phyloP scores from a whole-genome alignment of 305 asterid genomes.

The Rubia peregrina region DNA sequence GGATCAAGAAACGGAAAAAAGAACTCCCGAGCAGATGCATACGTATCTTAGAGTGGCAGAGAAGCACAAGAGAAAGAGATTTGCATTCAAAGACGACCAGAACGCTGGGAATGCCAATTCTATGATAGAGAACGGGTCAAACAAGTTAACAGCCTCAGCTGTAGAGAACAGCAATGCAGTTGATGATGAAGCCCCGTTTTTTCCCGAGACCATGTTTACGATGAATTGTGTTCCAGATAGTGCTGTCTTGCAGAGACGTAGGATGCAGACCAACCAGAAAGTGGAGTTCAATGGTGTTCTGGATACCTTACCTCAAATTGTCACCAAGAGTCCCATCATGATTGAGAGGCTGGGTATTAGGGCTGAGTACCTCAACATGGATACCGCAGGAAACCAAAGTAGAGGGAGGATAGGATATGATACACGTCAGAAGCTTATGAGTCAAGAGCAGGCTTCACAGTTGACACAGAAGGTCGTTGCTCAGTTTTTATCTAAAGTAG shows the following conservation, averaged over 20 bases:
- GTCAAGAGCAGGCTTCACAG: slow-evolving; percentile 74
- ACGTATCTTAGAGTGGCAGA: slow-evolving; percentile 69
- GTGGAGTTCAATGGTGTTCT: slow-evolving; percentile 79
- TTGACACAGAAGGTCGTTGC: slow-evolving; percentile 73
- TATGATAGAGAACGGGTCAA: slow-evolving; percentile 35
- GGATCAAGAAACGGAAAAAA: slow-evolving; percentile 74
- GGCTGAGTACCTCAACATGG: slow-evolving; percentile 90
- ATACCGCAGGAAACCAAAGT: slow-evolving; percentile 52
- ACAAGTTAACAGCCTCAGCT: slow-evolving; percentile 32
- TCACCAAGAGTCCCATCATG: slow-evolving; percentile 85
- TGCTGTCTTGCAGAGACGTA: slow-evolving; percentile 45
- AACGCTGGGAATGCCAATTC: slow-evolving; percentile 26
- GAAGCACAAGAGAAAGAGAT: slow-evolving; percentile 78
- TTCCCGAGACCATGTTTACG: slow-evolving; percentile 82
- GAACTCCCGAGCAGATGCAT: slow-evolving; percentile 91
- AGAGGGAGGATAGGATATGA: slow-evolving; percentile 57
- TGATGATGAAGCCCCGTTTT: slow-evolving; percentile 55
- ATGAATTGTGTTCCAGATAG: slow-evolving; percentile 87
- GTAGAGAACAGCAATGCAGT: slow-evolving; percentile 31
- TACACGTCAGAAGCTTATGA: slow-evolving; percentile 49
- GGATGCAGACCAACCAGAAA: slow-evolving; percentile 37
- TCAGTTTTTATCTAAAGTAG: slow-evolving; percentile 48
- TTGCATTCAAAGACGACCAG: slow-evolving; percentile 46
- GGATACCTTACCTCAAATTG: slow-evolving; percentile 72
- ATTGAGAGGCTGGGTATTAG: slow-evolving; percentile 97